Evolutionary conservation across 2,329 filamentous ascomycete species (phyloP), one percentile per base, ranked within the genome.

Genomic region (Waltergamsia citrina): DNA sequence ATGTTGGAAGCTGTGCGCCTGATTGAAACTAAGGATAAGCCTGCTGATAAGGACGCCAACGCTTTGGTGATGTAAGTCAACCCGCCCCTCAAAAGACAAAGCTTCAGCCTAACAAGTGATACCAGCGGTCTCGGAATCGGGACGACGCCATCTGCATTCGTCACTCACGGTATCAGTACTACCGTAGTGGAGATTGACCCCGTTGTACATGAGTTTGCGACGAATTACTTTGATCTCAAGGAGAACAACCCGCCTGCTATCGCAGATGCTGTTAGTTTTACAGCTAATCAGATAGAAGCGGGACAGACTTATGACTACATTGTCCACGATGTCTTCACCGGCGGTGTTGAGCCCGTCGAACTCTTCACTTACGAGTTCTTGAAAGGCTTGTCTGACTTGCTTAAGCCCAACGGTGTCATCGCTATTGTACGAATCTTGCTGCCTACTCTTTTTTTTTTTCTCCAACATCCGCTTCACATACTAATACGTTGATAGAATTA

Each of bases 251-350:
- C 74, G 0, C 71, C 81, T n/a, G 73, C 85, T 34, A 79, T 96
- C 41, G 74, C 79, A 33, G 86, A 98, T 47, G 92, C 92, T 0
- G 76, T 87, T 3, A 60, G 63, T n/a, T 94, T 78, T 54, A 71
- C 76, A 14, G 56, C 64, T 29, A 49, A 59, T 34, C 51, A 69
- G 31, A 62, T 63, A 35, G 45, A 59, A 19, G 47, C 62, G 37
- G 53, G 58, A 7, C 54, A 64, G 30, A 65, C 65, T 19, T 98
- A 82, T 54, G 81, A 95, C 60, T 96, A 94, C 62, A 92, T 98
- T 50, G 71, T 98, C 35, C 92, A 98, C 55, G 92, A 98, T 46
- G 92, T 98, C 17, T 98, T 98, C 55, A 98, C 92, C 1, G 92
- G 92, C 17, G 92, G 92, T 34, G 88, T 87, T 0, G 92, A 96